phyloP scores from a whole-genome alignment of 2,329 filamentous ascomycete species.

The Sporothrix euskadiensis region DNA sequence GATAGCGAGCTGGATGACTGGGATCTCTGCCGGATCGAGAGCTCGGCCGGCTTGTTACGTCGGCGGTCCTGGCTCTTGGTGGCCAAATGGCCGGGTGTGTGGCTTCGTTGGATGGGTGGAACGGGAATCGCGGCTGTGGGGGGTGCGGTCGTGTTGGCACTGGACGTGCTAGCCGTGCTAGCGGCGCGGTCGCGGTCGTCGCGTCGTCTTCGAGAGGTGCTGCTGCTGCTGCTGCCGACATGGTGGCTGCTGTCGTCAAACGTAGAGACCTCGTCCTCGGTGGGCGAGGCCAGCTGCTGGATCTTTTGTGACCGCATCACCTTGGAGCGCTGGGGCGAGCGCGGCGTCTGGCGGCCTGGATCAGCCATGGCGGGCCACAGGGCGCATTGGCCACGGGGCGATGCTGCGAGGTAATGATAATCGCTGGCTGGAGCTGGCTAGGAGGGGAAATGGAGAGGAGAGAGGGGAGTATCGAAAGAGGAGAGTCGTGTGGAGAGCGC shows the following conservation, averaged over 20 bases:
- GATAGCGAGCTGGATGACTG: constrained; percentile 47
- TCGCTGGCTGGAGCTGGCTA: neutral
- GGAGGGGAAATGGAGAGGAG: neutral
- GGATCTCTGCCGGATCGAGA: constrained; percentile 56
- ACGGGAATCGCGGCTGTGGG: constrained; percentile 41
- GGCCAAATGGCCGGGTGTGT: constrained; percentile 63
- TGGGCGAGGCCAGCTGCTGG: constrained; percentile 39
- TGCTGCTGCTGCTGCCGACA: constrained; percentile 34
- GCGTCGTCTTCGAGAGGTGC: constrained; percentile 31
- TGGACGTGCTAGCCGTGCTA: constrained; percentile 38
- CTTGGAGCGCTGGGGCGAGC: constrained; percentile 47
- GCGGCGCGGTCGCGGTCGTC: constrained; percentile 29
- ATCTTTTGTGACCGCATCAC: constrained; percentile 58
- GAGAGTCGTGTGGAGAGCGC: constrained; percentile 6
- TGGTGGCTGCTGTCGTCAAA: constrained; percentile 19
- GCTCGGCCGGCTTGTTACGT: constrained; percentile 54
- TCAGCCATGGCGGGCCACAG: constrained; percentile 47
- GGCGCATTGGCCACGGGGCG: constrained; percentile 35
- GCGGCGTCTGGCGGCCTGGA: constrained; percentile 39
- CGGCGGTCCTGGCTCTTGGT: constrained; percentile 57
- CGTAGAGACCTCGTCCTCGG: constrained; percentile 32
- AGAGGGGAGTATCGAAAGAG: constrained; percentile 5
- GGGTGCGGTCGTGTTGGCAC: constrained; percentile 26
- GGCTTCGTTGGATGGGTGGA: constrained; percentile 53
- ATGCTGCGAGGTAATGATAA: constrained; percentile 21